phyloP scores from a whole-genome alignment of 495 filamentous ascomycete genomes.

The Aspergillus sclerotioniger region DNA sequence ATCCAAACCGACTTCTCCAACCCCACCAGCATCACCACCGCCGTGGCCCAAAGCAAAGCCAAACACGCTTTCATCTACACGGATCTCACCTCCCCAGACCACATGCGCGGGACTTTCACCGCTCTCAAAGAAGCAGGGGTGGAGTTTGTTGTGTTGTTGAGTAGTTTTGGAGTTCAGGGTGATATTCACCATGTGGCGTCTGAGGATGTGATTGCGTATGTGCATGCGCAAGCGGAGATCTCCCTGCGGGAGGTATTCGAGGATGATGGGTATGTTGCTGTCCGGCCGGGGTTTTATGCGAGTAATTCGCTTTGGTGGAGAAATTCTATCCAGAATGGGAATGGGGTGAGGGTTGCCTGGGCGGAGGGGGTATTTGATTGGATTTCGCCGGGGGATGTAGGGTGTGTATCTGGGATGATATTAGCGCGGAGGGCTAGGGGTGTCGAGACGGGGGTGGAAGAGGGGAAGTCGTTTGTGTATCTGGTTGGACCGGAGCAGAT shows the following conservation, averaged over 20 bases:
- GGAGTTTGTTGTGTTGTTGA: conserved; percentile 31
- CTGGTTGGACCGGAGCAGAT: conserved; percentile 25
- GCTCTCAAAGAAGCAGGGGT: conserved; percentile 30
- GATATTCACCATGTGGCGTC: conserved; percentile 17
- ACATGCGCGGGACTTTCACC: conserved; percentile 23
- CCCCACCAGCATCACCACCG: conserved; percentile 23
- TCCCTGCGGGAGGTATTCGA: conserved; percentile 29
- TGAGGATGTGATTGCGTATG: conserved; percentile 20
- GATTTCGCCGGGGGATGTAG: conserved; percentile 32
- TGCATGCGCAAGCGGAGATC: conserved; percentile 32
- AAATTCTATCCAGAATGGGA: conserved; percentile 11
- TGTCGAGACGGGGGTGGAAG: no score
- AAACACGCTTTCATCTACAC: conserved; percentile 34
- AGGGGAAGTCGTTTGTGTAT: conserved; percentile 21
- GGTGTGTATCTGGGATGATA: conserved; percentile 25
- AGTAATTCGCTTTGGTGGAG: conserved; percentile 25
- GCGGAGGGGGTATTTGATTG: conserved; percentile 23
- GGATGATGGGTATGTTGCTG: conserved; percentile 19
- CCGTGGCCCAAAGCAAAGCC: conserved; percentile 23
- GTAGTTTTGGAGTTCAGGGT: conserved; percentile 22
- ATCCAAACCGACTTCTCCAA: conserved; percentile 31
- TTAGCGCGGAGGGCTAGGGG: conserved; percentile 20
- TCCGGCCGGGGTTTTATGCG: conserved; percentile 26
- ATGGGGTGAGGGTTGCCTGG: background rate
- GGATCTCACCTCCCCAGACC: conserved; percentile 20